Evolutionary conservation across 2,329 filamentous ascomycete species (phyloP).

Genomic region (Talaromyces pinophilus): DNA sequence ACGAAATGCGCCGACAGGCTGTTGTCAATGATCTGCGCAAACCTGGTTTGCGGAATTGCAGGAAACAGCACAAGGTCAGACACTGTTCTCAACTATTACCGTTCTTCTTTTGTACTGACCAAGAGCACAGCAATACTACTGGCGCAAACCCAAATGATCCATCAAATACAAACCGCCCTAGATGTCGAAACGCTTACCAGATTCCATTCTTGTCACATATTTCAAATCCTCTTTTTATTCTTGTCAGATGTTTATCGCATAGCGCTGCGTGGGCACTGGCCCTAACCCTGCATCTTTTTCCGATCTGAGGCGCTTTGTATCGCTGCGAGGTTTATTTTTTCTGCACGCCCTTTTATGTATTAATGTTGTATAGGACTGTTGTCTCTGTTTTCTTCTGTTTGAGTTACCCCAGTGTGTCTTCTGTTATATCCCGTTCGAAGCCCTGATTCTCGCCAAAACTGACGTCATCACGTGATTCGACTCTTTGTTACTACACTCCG

Average conservation of each 20-base stretch:
- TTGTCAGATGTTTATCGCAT: slow-evolving; percentile 34
- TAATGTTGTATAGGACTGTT: slow-evolving; percentile 27
- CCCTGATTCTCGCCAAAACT: not conserved
- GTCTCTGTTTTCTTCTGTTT: slow-evolving; percentile 21
- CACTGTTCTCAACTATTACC: slow-evolving; percentile 5
- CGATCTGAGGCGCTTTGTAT: slow-evolving; percentile 13
- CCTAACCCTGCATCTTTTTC: slow-evolving; percentile 33
- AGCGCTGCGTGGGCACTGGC: slow-evolving; percentile 47
- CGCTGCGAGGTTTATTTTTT: not conserved
- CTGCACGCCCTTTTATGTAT: slow-evolving; percentile 10
- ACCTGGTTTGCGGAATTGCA: slow-evolving; percentile 82
- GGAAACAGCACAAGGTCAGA: slow-evolving; percentile 94
- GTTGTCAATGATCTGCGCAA: slow-evolving; percentile 85
- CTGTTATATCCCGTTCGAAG: slow-evolving; percentile 3
- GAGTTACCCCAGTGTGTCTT: not conserved
- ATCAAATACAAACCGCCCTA: slow-evolving; percentile 23
- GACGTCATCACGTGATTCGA: slow-evolving; percentile 5
- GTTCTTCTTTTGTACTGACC: slow-evolving; percentile 28
- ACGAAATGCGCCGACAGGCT: slow-evolving; percentile 74
- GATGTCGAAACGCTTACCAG: not conserved
- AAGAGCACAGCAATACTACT: slow-evolving; percentile 65
- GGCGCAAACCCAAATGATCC: slow-evolving; percentile 62
- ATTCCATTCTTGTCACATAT: slow-evolving; percentile 24
- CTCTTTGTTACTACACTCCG: not conserved
- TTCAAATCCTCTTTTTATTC: slow-evolving; percentile 5